phyloP scores from a whole-genome alignment of 768 basidiomycete species.

The Mycena latifolia region DNA sequence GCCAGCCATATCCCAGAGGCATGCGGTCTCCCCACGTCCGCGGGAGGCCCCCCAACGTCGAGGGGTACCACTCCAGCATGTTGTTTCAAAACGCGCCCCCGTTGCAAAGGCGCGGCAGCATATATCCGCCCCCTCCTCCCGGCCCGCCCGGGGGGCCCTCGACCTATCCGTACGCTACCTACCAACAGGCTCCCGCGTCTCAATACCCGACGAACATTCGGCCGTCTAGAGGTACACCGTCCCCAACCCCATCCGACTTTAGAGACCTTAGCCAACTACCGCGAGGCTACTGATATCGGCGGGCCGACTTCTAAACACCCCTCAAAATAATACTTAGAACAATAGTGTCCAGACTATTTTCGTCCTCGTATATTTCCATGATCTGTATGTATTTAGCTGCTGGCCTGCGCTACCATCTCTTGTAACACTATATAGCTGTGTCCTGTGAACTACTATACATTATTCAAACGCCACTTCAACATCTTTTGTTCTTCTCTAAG shows the following conservation, averaged over 20 bases:
- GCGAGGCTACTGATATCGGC: constrained; percentile 5
- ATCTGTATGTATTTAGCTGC: neutral
- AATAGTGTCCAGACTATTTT: neutral
- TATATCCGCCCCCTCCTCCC: constrained; percentile 6
- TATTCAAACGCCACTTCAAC: no score
- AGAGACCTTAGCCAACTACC: constrained; percentile 1
- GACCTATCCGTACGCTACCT: constrained; percentile 6
- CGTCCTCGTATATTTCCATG: no score
- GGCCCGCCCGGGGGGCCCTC: neutral
- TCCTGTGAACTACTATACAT: no score
- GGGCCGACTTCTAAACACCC: no score
- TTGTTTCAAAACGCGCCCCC: constrained; percentile 11
- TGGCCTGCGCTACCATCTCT: neutral
- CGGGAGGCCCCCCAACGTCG: no score
- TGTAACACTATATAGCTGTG: neutral
- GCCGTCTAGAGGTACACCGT: neutral
- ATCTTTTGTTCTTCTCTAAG: no score
- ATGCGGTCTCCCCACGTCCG: no score
- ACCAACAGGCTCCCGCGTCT: neutral
- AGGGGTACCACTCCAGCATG: constrained; percentile 1
- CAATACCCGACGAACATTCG: constrained; percentile 6
- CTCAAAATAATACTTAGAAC: neutral
- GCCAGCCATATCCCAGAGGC: neutral
- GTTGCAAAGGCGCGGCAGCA: constrained; percentile 6
- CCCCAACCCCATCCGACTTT: constrained; percentile 2